Evolutionary conservation across 2,329 filamentous ascomycete species (phyloP).

Genomic region (Aspergillus brunneoviolaceus): DNA sequence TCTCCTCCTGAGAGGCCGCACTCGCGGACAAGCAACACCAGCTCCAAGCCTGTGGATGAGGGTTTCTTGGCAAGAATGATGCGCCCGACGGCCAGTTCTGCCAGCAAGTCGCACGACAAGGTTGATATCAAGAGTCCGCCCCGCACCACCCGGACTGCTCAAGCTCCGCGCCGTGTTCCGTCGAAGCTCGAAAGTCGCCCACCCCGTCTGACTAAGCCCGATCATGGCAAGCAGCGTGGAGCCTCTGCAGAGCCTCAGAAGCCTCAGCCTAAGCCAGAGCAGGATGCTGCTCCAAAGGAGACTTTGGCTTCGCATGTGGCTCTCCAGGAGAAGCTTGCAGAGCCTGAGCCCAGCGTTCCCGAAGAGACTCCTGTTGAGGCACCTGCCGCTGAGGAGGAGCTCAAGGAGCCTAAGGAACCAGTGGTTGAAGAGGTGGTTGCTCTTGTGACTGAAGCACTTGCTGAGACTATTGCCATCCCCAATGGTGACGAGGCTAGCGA

Average conservation of each 20-base stretch:
- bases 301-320: neutral
- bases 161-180: constrained; percentile 24
- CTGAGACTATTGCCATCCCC: neutral
- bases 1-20: constrained; percentile 40
- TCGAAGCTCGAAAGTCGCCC: constrained; percentile 26
- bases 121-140: constrained; percentile 43
- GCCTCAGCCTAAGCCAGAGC: constrained; percentile 5
- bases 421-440: neutral
- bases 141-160: constrained; percentile 24
- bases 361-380: constrained; percentile 5
- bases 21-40: constrained; percentile 42
- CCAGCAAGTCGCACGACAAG: constrained; percentile 51
- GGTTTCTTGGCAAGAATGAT: constrained; percentile 53
- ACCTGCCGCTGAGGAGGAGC: neutral
- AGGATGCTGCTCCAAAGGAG: constrained; percentile 3
- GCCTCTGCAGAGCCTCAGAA: constrained; percentile 7
- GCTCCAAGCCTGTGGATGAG: constrained; percentile 43
- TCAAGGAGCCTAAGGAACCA: neutral
- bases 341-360: constrained; percentile 1
- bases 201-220: constrained; percentile 23
- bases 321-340: constrained; percentile 13
- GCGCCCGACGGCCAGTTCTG: constrained; percentile 52
- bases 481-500: neutral
- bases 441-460: neutral
- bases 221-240: constrained; percentile 9